These are phyloP conservation scores for Penicillium griseofulvum DNA, from an alignment of 2,329 filamentous ascomycete genomes.

Conservation along the genomic window DNA sequence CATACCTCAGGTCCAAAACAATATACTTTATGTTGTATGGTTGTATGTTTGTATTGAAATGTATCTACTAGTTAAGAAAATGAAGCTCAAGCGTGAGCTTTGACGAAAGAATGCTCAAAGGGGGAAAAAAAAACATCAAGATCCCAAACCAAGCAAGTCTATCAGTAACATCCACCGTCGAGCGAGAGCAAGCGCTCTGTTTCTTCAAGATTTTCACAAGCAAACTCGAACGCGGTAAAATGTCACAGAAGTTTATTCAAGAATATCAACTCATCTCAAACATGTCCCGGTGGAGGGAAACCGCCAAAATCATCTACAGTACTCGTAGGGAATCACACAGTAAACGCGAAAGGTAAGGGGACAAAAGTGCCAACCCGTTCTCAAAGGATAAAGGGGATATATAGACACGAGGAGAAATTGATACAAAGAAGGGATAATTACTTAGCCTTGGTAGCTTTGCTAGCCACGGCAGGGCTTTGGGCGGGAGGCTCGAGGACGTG, in stretches of 20 bases:
- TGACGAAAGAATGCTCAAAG: not conserved
- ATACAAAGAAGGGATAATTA: slow-evolving; percentile 25
- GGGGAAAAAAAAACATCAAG: not conserved
- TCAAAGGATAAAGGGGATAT: slow-evolving; percentile 9
- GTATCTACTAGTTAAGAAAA: not conserved
- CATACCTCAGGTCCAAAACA: slow-evolving; percentile 9
- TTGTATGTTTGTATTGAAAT: not conserved
- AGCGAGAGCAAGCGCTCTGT: not conserved
- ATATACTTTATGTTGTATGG: not conserved
- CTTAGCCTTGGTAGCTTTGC: slow-evolving; percentile 34
- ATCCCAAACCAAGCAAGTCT: not conserved
- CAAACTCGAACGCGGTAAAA: not conserved
- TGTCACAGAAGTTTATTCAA: not conserved
- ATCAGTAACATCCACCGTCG: not conserved
- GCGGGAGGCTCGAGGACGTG: slow-evolving; percentile 75
- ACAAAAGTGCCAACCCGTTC: slow-evolving; percentile 2
- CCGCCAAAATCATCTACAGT: slow-evolving; percentile 7
- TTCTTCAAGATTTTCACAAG: not conserved
- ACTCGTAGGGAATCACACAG: slow-evolving; percentile 8
- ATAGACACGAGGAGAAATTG: slow-evolving; percentile 19
- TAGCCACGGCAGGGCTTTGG: slow-evolving; percentile 33
- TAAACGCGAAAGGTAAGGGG: not conserved
- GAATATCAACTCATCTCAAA: slow-evolving; percentile 1
- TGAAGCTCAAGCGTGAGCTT: not conserved
- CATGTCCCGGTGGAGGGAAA: not conserved